Evolutionary conservation across 2,329 filamentous ascomycete genomes (phyloP).

Genomic region (Didymella pomorum): DNA sequence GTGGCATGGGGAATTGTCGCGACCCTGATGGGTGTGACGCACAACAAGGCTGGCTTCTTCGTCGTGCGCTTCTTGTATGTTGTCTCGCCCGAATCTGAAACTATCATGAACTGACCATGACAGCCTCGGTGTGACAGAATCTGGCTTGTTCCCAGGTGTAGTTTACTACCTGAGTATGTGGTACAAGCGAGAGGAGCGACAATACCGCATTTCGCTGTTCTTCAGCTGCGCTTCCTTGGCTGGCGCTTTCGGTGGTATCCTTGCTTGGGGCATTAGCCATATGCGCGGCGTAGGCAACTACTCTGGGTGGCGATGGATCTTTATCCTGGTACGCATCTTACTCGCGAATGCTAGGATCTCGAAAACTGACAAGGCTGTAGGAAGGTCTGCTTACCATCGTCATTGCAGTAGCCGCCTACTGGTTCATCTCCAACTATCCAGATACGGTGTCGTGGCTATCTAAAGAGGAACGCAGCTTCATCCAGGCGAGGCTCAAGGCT

Average conservation of each 20-base stretch:
- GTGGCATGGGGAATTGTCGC: constrained; percentile 58
- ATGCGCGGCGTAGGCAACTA: constrained; percentile 63
- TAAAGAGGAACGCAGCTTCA: constrained; percentile 61
- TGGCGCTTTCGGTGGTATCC: constrained; percentile 67
- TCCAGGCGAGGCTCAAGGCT: constrained; percentile 69
- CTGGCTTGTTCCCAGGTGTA: constrained; percentile 50
- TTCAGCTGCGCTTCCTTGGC: constrained; percentile 66
- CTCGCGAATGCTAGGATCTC: no score
- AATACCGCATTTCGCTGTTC: constrained; percentile 67
- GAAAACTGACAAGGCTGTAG: constrained; percentile 29
- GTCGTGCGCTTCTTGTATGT: constrained; percentile 57
- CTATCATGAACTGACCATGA: constrained; percentile 6
- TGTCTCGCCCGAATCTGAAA: rapidly evolving
- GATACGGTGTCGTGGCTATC: constrained; percentile 66
- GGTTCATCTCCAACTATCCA: constrained; percentile 73
- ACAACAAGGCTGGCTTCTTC: constrained; percentile 57
- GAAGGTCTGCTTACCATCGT: constrained; percentile 50
- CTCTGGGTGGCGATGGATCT: constrained; percentile 54
- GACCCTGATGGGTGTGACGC: constrained; percentile 60
- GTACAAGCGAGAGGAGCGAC: constrained; percentile 67
- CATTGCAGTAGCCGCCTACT: constrained; percentile 52
- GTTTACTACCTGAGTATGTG: constrained; percentile 69
- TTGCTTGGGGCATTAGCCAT: constrained; percentile 68
- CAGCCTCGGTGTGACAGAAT: constrained; percentile 48
- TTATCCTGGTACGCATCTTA: constrained; percentile 46